Conservation (phyloP, 2,329 filamentous ascomycete species). For the Paramyrothecium sp. region DNA sequence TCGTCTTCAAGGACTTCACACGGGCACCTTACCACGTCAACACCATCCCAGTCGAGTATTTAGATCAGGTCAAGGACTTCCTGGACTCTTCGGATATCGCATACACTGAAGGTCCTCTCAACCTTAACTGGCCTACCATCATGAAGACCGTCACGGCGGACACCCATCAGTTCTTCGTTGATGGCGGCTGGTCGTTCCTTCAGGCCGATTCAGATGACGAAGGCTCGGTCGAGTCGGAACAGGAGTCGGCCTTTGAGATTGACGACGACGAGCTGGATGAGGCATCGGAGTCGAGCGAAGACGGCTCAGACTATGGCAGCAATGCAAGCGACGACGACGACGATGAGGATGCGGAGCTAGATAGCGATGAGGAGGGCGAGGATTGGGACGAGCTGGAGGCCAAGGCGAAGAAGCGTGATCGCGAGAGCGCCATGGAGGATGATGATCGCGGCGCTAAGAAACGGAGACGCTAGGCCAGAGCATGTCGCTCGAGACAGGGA, state of each 20-base stretch:
- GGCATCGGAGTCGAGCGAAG: slow-evolving; percentile 72
- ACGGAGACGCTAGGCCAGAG: slow-evolving; percentile 29
- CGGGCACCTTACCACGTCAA: slow-evolving; percentile 93
- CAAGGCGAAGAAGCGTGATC: slow-evolving; percentile 84
- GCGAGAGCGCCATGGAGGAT: slow-evolving; percentile 47
- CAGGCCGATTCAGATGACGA: slow-evolving; percentile 86
- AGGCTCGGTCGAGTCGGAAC: slow-evolving; percentile 73
- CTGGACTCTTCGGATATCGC: slow-evolving; percentile 94
- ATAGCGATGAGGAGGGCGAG: slow-evolving; percentile 74
- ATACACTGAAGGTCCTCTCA: slow-evolving; percentile 90
- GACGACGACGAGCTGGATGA: slow-evolving; percentile 84
- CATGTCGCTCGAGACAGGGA: neutral
- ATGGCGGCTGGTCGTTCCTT: slow-evolving; percentile 94
- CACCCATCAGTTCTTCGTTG: slow-evolving; percentile 90
- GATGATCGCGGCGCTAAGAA: slow-evolving; percentile 66
- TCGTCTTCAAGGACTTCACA: slow-evolving; percentile 96
- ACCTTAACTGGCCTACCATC: slow-evolving; percentile 98
- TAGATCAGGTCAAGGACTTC: slow-evolving; percentile 97
- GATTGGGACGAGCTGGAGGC: slow-evolving; percentile 94
- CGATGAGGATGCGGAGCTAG: slow-evolving; percentile 59
- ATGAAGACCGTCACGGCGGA: slow-evolving; percentile 98
- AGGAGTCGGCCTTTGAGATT: slow-evolving; percentile 92
- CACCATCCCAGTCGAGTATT: slow-evolving; percentile 92
- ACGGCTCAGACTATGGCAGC: slow-evolving; percentile 91
- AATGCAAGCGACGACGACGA: slow-evolving; percentile 83